Evolutionary conservation across 495 filamentous ascomycete species (phyloP), one percentile per base, ranked within the genome.

Genomic region (Aspergillus nanangensis): DNA sequence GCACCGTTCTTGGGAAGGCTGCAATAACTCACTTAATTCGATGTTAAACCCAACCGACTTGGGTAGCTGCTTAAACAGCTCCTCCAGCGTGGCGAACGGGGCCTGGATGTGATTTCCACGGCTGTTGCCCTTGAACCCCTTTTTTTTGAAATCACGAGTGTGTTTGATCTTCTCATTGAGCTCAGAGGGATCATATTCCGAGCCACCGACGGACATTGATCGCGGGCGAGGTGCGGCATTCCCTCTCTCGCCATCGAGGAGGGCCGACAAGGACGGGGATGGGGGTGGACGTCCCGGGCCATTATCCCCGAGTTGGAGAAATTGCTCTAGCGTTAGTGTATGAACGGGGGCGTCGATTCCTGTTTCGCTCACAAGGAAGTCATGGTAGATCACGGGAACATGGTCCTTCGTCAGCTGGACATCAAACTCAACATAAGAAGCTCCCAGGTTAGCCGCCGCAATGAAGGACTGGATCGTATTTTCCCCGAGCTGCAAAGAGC

Each of bases 351-450:
- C 94, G 64, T 99, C 94, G 46, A 95, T 95, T 1, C 94, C 94
- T 0, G 94, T 99, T 67, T 99, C 94, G 60, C 90, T 95, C 63
- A 99, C 93, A 13, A 99, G 75, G 56, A 99, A 99, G 65, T 99
- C 94, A 62, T 99, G 94, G 63, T 99, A 99, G 55, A 99, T 95
- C 55, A 99, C 91, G 14, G 94, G 94, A 7, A 99, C 90, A 64
- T 93, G 91, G 60, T 99, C 94, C 58, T 99, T 99, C 14, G 94
- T 99, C 38, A 99, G 74, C 60, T 99, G 94, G 2, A 99, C 93
- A 59, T 98, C 93, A 57, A 86, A 89, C 64, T 96, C 91, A 44
- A 96, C 90, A 58, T 95, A 94, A 14, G 84, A 82, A 1, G 91
- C 91, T 3, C 93, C 94, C 20, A 97, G 70, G 48, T 95, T 96